Percentiles rank a stretch among this genome's conserved stretches.
phyloP scores from a whole-genome alignment of 768 basidiomycete genomes.

The Suillus lakei region DNA sequence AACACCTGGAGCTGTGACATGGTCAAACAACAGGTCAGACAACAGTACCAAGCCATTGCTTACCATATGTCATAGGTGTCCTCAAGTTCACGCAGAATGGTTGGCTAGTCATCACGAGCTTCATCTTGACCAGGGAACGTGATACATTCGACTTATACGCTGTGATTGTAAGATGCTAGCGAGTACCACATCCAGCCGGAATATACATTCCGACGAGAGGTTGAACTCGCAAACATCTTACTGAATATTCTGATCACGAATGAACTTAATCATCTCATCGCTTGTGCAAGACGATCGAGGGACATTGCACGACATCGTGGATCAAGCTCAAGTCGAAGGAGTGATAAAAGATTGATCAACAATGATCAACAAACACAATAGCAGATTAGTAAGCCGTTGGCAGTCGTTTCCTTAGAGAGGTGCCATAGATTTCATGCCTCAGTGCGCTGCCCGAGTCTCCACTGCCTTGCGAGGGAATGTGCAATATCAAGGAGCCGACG shows the following conservation, averaged over 20 bases:
- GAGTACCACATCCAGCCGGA: background rate
- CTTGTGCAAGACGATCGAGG: background rate
- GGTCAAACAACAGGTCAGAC: background rate
- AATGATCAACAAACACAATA: background rate
- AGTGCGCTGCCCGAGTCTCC: no score
- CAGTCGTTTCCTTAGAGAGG: background rate
- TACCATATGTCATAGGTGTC: background rate
- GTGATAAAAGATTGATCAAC: background rate
- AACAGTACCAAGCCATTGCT: background rate
- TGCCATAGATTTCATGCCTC: background rate
- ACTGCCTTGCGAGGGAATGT: no score
- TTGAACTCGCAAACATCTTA: constrained; percentile 1
- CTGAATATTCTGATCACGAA: background rate
- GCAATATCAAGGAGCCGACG: background rate
- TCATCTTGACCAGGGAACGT: background rate
- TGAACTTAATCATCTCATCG: background rate
- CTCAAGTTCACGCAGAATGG: background rate
- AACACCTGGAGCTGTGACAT: no score
- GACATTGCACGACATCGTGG: no score
- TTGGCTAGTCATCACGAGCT: background rate
- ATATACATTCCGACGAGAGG: background rate
- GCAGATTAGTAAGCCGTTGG: background rate
- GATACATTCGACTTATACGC: background rate
- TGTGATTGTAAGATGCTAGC: background rate
- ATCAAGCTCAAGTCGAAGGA: no score